phyloP scores from a whole-genome alignment of 768 basidiomycete genomes.

The Sutorius australiensis region DNA sequence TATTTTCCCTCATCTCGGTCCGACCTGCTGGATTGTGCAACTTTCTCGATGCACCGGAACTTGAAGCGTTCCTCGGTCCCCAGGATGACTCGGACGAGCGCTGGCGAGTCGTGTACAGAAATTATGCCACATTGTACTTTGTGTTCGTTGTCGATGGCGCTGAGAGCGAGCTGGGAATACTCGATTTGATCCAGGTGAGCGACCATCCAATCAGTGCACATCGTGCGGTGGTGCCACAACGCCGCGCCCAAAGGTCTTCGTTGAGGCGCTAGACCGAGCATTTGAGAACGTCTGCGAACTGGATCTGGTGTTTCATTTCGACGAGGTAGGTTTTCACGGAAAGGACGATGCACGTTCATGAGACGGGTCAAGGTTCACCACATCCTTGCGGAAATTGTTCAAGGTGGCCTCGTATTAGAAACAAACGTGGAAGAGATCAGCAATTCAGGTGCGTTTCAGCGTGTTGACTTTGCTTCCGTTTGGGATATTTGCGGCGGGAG shows the following conservation, averaged over 20 bases:
- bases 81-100: conserved; percentile 51
- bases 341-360: background rate
- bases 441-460: conserved; percentile 48
- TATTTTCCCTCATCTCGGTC: conserved; percentile 81
- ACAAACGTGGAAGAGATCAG: conserved; percentile 89
- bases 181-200: conserved; percentile 93
- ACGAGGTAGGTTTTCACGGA: conserved; percentile 60
- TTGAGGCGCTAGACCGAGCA: conserved; percentile 90
- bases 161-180: conserved; percentile 93
- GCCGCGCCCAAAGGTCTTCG: conserved; percentile 64
- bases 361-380: conserved; percentile 64
- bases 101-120: conserved; percentile 89
- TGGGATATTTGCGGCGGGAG: conserved; percentile 1
- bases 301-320: conserved; percentile 97
- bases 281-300: conserved; percentile 99
- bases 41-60: conserved; percentile 91
- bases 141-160: conserved; percentile 95
- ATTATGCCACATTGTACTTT: conserved; percentile 95
- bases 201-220: background rate
- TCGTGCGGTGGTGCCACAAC: background rate
- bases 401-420: conserved; percentile 94
- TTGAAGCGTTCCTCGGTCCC: conserved; percentile 66
- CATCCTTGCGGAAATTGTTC: conserved; percentile 92
- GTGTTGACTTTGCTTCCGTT: background rate
- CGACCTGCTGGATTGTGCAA: conserved; percentile 87